Evolutionary conservation across 2,329 filamentous ascomycete species (phyloP), one percentile per base, ranked within the genome.

Genomic region (Exophiala viscosa): DNA sequence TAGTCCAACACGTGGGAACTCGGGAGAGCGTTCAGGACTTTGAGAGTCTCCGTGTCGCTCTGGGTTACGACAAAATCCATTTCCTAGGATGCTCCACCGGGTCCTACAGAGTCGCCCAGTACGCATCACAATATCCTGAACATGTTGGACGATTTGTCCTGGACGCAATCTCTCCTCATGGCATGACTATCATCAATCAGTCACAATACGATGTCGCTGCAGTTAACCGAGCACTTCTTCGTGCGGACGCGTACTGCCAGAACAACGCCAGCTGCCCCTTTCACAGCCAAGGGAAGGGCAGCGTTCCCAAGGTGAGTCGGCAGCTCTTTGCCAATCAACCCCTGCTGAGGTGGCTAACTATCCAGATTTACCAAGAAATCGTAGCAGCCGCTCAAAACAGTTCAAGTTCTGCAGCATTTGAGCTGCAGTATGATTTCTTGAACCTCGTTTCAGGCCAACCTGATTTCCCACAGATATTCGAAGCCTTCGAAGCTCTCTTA

Each of bases 241-340:
- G 48, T 8, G 48, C 40, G 36, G 40, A 50, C 32, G 48, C 48
- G 18, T 50, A 44, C 33, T 50, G 40, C 39, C 48, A 50, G 36
- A 50, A 50, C n/a, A 50, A 50, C 23, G 15, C 32, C 5, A 45
- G 31, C 5, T 50, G 48, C 14, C 48, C 48, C 28, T 43, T 49
- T 6, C 36, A 32, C 11, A 10, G 13, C 17, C 23, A 32, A 14
- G 47, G 47, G 15, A 49, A 43, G 18, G 47, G 47, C 13, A 49
- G 47, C 32, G 14, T 49, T 7, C 23, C 23, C 5, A 28, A 5
- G 23, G 23, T 28, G 23, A 28, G 23, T 28, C 8, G 8, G 23
- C 23, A 28, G 8, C 23, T 7, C 23, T 28, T 28, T 28, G 23
- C 23, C 5, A 28, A 7, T 5, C 8, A 5, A 7, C 8, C 8